Conservation (phyloP, 2,329 filamentous ascomycete species). For the Arthrobotrys conoides region DNA sequence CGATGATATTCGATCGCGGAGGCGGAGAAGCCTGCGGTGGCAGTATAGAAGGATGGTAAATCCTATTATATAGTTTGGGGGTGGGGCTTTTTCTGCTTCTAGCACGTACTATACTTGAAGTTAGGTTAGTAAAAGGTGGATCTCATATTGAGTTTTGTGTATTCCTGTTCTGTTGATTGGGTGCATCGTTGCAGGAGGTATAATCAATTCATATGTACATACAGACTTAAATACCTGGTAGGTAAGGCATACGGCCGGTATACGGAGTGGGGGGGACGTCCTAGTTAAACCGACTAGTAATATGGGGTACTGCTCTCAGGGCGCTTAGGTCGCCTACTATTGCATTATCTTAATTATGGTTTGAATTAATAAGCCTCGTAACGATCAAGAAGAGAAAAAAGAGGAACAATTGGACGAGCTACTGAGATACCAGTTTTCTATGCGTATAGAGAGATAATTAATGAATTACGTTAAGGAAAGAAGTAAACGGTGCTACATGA, state of each 20-base stretch:
- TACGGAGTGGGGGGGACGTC: neutral
- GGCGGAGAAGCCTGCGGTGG: neutral
- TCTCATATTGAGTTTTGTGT: slow-evolving; percentile 4
- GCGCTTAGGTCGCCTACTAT: slow-evolving; percentile 18
- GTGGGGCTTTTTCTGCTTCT: no score
- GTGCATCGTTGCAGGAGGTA: slow-evolving; percentile 3
- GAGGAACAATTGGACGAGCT: neutral
- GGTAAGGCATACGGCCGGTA: neutral
- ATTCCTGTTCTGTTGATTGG: slow-evolving; percentile 21
- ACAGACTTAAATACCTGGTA: no score
- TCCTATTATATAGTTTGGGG: slow-evolving; percentile 16
- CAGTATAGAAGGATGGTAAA: neutral
- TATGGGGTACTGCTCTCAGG: slow-evolving; percentile 6
- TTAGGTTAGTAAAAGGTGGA: neutral
- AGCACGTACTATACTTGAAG: no score
- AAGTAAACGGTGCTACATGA: slow-evolving; percentile 28
- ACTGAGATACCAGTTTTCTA: neutral
- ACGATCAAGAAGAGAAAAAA: neutral
- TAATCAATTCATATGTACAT: slow-evolving; percentile 4
- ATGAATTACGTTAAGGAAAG: slow-evolving; percentile 35
- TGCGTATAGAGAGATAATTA: neutral
- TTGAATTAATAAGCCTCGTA: neutral
- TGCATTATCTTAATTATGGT: slow-evolving; percentile 19
- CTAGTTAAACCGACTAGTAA: neutral
- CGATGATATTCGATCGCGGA: neutral